A percentile compares a stretch with the other conserved stretches of the same genome.
These are phyloP conservation scores for Cyberlindnera mississippiensis DNA, from an alignment of 805 yeast genomes.

Conservation along the genomic window DNA sequence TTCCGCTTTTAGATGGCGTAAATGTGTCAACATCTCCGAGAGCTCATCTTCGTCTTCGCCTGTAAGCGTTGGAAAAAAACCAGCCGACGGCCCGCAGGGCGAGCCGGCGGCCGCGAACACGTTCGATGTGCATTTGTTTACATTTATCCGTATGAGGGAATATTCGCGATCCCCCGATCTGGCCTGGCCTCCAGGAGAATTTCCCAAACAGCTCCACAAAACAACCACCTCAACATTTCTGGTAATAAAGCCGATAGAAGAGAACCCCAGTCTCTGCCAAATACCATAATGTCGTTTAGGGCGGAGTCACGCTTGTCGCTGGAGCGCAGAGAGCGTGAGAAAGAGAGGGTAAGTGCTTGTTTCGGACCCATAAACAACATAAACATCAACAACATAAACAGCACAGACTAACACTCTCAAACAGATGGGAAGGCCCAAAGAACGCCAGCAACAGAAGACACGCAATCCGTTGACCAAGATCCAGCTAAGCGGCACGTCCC, in stretches of 20 bases:
- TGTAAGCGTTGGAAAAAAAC: not conserved
- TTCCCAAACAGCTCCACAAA: not conserved
- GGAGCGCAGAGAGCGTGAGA: slow-evolving; percentile 5
- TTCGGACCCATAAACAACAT: not conserved
- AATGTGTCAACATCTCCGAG: too few relatives aligned
- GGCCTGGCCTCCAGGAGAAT: too few relatives aligned
- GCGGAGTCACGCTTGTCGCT: slow-evolving; percentile 9
- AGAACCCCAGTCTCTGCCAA: too few relatives aligned
- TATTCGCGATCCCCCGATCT: slow-evolving; percentile 5
- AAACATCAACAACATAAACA: not conserved
- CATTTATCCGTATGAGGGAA: slow-evolving; percentile 7
- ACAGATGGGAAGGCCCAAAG: slow-evolving; percentile 13
- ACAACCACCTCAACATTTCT: not conserved
- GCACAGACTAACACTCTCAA: slow-evolving; percentile 2
- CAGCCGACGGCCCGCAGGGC: not conserved
- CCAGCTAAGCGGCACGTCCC: slow-evolving; percentile 17
- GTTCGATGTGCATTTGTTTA: slow-evolving; percentile 8
- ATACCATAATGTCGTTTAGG: not conserved
- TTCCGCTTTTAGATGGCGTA: too few relatives aligned
- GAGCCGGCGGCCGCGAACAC: slow-evolving; percentile 6
- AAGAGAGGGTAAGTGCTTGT: slow-evolving; percentile 10
- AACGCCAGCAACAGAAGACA: slow-evolving; percentile 7
- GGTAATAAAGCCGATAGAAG: too few relatives aligned
- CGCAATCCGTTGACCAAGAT: slow-evolving; percentile 28
- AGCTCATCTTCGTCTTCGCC: not conserved